Evolutionary conservation across 2,329 filamentous ascomycete genomes (phyloP), one percentile per base, ranked within the genome.

Genomic region (Curvularia verruculosa): DNA sequence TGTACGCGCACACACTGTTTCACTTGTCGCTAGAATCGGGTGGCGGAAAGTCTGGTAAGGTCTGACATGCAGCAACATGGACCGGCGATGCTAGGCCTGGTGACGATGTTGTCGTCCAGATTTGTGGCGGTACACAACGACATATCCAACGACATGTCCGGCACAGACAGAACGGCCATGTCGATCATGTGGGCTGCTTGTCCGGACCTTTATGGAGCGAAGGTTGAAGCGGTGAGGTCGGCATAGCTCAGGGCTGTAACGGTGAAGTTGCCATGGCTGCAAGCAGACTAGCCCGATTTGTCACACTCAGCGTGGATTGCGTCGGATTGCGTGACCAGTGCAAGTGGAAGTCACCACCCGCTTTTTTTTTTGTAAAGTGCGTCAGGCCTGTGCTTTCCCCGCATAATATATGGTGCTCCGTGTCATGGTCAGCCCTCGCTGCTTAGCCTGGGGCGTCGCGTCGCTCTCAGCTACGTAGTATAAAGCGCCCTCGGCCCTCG

Each of bases 371-470:
- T 52, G 49, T 43, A 56, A 23, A 50, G 24, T 37, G 58, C 37
- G 49, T 43, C 49, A 54, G 55, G 40, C 43, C 28, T 49, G 56
- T 52, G 55, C 26, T 46, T 65, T 63, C 65, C 63, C 66, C 66
- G 67, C 63, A 66, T 59, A 49, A 66, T 60, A 49, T 59, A 54
- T 57, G 46, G 52, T 58, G 59, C 59, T 49, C 47, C n/a, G n/a
- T n/a, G n/a, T 55, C 47, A 44, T 53, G 4, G 26, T 31, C 29
- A 31, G 61, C 59, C 45, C 47, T 54, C 46, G 41, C 54, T 15
- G 49, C 13, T 47, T 53, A 50, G 39, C 49, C 47, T 44, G 51
- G 59, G 49, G 54, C 51, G 26, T 36, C 52, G 58, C 55, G 1
- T 31, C 7, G 24, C 21, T 45, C 13, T 29, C 49, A 51, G 52